phyloP scores from a whole-genome alignment of 2,329 filamentous ascomycete species.

The Fusarium xyrophilum region DNA sequence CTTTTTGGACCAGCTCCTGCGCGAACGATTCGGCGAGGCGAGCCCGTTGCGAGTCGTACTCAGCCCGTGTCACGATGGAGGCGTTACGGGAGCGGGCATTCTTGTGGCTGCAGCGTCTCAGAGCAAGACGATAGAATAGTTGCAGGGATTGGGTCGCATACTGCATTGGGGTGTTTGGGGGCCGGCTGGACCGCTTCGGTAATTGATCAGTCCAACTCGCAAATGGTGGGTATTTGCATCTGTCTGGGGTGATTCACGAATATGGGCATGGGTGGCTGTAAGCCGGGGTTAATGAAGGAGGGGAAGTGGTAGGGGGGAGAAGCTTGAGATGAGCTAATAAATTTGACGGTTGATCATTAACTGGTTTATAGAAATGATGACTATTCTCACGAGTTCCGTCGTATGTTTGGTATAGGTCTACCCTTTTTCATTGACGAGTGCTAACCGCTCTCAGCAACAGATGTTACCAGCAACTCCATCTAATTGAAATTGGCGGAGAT shows the following conservation, averaged over 20 bases:
- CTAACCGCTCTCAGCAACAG: background rate
- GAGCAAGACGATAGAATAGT: conserved; percentile 47
- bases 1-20: conserved; percentile 66
- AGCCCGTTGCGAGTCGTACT: conserved; percentile 56
- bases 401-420: background rate
- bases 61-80: conserved; percentile 66
- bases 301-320: background rate
- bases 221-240: conserved; percentile 13
- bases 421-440: background rate
- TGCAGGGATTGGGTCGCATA: conserved; percentile 22
- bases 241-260: conserved; percentile 14
- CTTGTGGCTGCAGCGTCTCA: conserved; percentile 56
- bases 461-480: background rate
- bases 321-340: conserved; percentile 10
- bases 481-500: background rate
- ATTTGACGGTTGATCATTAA: conserved; percentile 1
- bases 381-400: conserved; percentile 14
- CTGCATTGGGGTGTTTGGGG: conserved; percentile 12
- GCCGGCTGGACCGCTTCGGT: conserved; percentile 33
- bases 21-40: conserved; percentile 37
- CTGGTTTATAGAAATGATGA: conserved; percentile 25
- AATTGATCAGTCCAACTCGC: conserved; percentile 26
- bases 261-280: conserved; percentile 17
- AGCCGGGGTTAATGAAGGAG: conserved; percentile 15
- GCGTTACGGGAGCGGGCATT: conserved; percentile 67